These are phyloP conservation scores for Limonomyces culmigenus DNA, from an alignment of 1,284 basidiomycete genomes.

Conservation along the genomic window DNA sequence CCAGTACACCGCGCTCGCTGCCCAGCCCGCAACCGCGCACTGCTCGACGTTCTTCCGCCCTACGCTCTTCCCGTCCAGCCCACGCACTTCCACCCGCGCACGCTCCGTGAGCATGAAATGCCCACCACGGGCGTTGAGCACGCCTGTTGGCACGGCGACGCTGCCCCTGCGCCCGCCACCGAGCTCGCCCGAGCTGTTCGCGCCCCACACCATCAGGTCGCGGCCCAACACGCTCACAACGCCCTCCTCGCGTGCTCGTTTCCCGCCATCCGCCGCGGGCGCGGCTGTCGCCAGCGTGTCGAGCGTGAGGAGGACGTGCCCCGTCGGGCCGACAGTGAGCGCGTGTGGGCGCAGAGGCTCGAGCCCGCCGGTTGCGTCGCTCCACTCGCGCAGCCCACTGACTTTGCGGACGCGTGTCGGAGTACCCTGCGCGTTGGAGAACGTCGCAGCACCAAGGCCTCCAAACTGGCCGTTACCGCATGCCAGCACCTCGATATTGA, in stretches of 20 bases:
- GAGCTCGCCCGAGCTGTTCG: constrained; percentile 62
- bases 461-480: constrained; percentile 81
- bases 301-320: constrained; percentile 66
- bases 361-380: constrained; percentile 41
- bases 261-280: constrained; percentile 20
- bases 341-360: constrained; percentile 55
- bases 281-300: constrained; percentile 40
- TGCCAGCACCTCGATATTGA: constrained; percentile 56
- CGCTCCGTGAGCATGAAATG: too few species aligned
- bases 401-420: constrained; percentile 69
- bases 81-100: too few species aligned
- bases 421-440: constrained; percentile 55
- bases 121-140: too few species aligned
- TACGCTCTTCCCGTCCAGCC: too few species aligned
- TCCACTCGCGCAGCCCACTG: constrained; percentile 75
- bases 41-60: too few species aligned
- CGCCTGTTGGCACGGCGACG: constrained; percentile 54
- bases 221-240: constrained; percentile 18
- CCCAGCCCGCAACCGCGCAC: too few species aligned
- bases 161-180: constrained; percentile 76
- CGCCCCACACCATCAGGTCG: constrained; percentile 54
- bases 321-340: constrained; percentile 59
- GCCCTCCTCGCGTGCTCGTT: too few species aligned
- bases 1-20: too few species aligned
- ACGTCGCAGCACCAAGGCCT: constrained; percentile 71